Percentiles rank a stretch among this genome's conserved stretches.
These are phyloP conservation scores for Solanum hybrid DNA, from an alignment of 305 asterid genomes.

Conservation along the genomic window DNA sequence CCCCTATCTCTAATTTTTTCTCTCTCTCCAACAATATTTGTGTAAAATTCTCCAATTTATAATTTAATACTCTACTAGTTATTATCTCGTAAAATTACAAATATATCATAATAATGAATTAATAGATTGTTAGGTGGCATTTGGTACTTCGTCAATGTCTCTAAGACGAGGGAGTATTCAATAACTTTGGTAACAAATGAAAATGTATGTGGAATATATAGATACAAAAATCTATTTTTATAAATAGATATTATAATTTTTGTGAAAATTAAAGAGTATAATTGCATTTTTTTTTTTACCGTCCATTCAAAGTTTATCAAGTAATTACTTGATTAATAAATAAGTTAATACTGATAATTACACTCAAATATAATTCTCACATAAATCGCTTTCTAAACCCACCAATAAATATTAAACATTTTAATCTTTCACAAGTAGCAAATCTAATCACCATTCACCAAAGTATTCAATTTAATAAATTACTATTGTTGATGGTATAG, in stretches of 20 bases:
- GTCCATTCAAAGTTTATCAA: background rate
- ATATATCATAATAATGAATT: background rate
- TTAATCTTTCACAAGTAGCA: background rate
- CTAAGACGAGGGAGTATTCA: background rate
- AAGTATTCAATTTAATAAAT: background rate
- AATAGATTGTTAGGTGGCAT: background rate
- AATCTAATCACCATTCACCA: conserved; percentile 1
- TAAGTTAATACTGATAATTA: background rate
- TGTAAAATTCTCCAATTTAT: background rate
- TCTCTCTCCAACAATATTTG: background rate
- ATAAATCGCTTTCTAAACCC: background rate
- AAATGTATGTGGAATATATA: background rate
- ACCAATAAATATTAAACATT: background rate
- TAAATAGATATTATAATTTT: background rate
- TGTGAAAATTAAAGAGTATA: background rate
- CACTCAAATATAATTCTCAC: background rate
- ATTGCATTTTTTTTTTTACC: background rate
- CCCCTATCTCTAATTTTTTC: background rate
- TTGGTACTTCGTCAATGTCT: background rate
- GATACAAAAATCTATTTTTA: background rate
- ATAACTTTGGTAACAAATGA: background rate
- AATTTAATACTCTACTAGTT: background rate
- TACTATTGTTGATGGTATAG: background rate
- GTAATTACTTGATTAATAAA: background rate
- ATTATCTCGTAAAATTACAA: background rate